Base-by-base conservation (phyloP, 176 grass and related monocot species). In the Eleusine indica region DNA sequence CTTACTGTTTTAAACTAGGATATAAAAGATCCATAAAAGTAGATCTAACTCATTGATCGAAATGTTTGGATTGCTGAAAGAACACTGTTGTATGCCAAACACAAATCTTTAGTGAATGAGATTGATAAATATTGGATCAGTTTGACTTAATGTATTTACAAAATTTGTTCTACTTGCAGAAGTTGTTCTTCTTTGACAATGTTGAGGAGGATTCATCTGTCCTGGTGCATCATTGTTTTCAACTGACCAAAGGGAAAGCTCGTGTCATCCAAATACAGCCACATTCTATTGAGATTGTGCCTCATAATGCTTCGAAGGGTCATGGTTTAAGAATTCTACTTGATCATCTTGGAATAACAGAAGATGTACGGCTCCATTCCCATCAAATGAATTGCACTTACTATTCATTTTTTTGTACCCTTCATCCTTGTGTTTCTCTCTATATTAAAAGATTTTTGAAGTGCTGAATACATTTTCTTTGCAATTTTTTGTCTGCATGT, bases 261-360 rank as follows among this genome's bases (percentile, higher is more conserved):
- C 41, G 18, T 83, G 52, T 95, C 80, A 44, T 89, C 61, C 88
- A 93, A 74, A 68, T 29, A 37, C 73, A 77, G 75, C 83, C 80
- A 88, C 68, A 94, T 84, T 77, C 81, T 53, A 49, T 95, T 75
- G 93, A 94, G 80, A 91, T 98, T 70, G 77, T 94, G 52, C 89
- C 96, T 30, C 22, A 82, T 67, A 32, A 80, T 76, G 84, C 83
- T 70, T 95, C 96, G 61, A 98, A 98, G 40, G 38, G 85, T 40
- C 64, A 65, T 73, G 96, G 89, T 74, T 28, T 94, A 66, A 93
- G 85, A 89, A 87, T 87, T 71, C 72, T 98, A 63, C 79, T 95
- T 70, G 70, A 98, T 92, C 91, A 98, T 83, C 91, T 98, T 54
- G 96, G 85, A 82, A 84, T 98, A 82, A 95, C 82, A 75, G 81